phyloP scores from a whole-genome alignment of 2,329 filamentous ascomycete genomes.

The Alternaria sp. region DNA sequence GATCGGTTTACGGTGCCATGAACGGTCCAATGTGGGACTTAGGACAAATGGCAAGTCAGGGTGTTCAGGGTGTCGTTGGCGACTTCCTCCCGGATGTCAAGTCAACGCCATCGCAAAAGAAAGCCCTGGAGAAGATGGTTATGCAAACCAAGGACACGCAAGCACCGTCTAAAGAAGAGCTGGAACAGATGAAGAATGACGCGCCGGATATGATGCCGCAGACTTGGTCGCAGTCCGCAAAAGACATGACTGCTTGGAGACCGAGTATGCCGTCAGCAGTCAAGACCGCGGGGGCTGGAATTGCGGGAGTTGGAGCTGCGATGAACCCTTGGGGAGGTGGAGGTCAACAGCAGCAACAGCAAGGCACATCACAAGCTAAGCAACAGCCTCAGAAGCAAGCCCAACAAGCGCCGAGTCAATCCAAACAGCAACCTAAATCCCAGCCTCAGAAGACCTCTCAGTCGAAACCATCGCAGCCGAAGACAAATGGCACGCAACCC shows the following conservation, averaged over 20 bases:
- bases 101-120: slow-evolving; percentile 42
- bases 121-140: slow-evolving; percentile 47
- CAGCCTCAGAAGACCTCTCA: slow-evolving; percentile 10
- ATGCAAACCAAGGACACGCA: slow-evolving; percentile 45
- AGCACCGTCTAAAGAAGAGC: slow-evolving; percentile 39
- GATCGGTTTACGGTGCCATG: slow-evolving; percentile 46
- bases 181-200: slow-evolving; percentile 44
- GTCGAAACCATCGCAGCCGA: not conserved
- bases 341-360: slow-evolving; percentile 6
- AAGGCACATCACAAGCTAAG: slow-evolving; percentile 1
- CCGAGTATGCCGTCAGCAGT: slow-evolving; percentile 35
- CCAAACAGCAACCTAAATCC: not conserved
- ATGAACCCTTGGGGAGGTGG: slow-evolving; percentile 16
- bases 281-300: slow-evolving; percentile 28
- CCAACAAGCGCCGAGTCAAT: not conserved
- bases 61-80: slow-evolving; percentile 40
- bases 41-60: slow-evolving; percentile 45
- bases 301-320: slow-evolving; percentile 20
- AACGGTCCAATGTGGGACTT: slow-evolving; percentile 45
- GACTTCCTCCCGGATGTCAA: slow-evolving; percentile 46
- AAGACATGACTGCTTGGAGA: slow-evolving; percentile 43
- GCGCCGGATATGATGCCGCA: slow-evolving; percentile 41
- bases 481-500: slow-evolving; percentile 7
- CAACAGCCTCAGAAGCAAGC: slow-evolving; percentile 1
- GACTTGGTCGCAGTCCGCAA: slow-evolving; percentile 39